Conservation (phyloP, 1,284 basidiomycete species). For the Tilletia caries region DNA sequence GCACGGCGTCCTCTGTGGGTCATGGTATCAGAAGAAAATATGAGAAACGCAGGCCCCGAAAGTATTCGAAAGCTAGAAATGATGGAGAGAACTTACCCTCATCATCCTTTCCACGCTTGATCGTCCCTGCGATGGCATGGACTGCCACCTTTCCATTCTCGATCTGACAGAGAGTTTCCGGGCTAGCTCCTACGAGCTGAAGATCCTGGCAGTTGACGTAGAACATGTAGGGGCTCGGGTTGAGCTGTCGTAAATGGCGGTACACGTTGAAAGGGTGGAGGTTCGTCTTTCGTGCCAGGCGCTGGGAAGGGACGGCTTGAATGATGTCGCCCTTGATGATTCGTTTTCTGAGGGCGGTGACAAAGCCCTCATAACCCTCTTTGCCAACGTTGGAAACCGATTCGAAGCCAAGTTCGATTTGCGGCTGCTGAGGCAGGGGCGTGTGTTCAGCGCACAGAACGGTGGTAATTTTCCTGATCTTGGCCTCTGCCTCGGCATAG, state of each 20-base stretch:
- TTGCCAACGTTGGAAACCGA: constrained; percentile 88
- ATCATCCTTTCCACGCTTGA: constrained; percentile 75
- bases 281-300: constrained; percentile 75
- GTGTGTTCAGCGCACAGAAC: constrained; percentile 55
- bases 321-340: constrained; percentile 97
- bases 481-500: constrained; percentile 20
- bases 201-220: constrained; percentile 82
- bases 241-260: constrained; percentile 84
- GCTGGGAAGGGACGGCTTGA: constrained; percentile 94
- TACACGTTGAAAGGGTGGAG: constrained; percentile 98
- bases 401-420: constrained; percentile 49
- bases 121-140: constrained; percentile 96
- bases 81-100: constrained; percentile 65
- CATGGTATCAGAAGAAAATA: too few species aligned
- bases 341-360: constrained; percentile 86
- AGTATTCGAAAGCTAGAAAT: not conserved
- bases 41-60: not conserved
- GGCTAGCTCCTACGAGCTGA: constrained; percentile 92
- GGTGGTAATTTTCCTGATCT: not conserved
- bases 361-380: constrained; percentile 85
- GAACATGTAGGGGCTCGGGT: constrained; percentile 99
- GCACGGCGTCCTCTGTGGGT: constrained; percentile 80
- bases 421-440: constrained; percentile 60
- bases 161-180: constrained; percentile 96
- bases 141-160: constrained; percentile 82